Evolutionary conservation across 768 basidiomycete species (phyloP).

Genomic region (Candolleomyces efflorescens): DNA sequence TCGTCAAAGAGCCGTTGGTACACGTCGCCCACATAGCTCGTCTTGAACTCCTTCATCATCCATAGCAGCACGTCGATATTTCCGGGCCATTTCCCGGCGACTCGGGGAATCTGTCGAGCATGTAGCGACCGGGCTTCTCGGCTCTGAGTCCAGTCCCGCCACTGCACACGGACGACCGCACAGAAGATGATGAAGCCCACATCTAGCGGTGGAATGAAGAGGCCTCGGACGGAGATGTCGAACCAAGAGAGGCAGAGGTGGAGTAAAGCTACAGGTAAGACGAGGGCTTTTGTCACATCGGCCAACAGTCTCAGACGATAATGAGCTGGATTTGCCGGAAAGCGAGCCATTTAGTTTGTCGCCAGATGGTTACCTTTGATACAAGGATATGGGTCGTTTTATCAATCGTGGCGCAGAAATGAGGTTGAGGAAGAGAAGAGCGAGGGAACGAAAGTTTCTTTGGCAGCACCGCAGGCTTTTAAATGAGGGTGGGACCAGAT

Average conservation of each 20-base stretch:
- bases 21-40: conserved; percentile 57
- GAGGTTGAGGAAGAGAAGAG: background rate
- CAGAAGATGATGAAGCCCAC: conserved; percentile 38
- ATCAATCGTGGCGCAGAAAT: background rate
- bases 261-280: conserved; percentile 7
- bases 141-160: conserved; percentile 14
- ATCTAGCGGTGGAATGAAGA: conserved; percentile 33
- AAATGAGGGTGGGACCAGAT: background rate
- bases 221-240: conserved; percentile 28
- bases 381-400: background rate
- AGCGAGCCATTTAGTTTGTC: background rate
- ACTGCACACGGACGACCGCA: conserved; percentile 20
- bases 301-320: conserved; percentile 11
- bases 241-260: conserved; percentile 21
- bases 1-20: conserved; percentile 66
- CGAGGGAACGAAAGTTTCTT: background rate
- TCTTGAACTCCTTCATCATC: conserved; percentile 52
- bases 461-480: background rate
- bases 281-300: conserved; percentile 9
- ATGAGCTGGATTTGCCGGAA: conserved; percentile 8
- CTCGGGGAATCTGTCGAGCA: conserved; percentile 49
- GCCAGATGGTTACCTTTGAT: background rate
- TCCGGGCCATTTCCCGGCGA: conserved; percentile 73
- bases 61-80: conserved; percentile 64
- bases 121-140: conserved; percentile 42